Percentiles rank a stretch among this genome's conserved stretches.
These are phyloP conservation scores for Grifola frondosa DNA, from an alignment of 1,284 basidiomycete species.

Conservation along the genomic window DNA sequence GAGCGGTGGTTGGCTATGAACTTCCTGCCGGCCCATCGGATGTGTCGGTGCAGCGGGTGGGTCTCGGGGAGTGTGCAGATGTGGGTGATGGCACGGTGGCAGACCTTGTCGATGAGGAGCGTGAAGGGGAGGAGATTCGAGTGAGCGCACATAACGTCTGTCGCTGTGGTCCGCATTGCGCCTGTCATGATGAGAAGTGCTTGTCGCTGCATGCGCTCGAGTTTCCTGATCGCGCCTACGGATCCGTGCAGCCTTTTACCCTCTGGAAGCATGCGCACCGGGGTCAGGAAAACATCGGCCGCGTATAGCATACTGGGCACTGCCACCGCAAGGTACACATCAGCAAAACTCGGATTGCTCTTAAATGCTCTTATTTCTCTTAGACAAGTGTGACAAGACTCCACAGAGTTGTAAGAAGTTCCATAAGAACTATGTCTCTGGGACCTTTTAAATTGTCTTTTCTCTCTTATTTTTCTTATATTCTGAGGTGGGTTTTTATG, in stretches of 20 bases:
- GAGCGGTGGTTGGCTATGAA: slow-evolving; percentile 17
- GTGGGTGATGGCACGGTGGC: slow-evolving; percentile 28
- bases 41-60: slow-evolving; percentile 31
- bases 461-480: too few relatives aligned
- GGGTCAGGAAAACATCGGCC: slow-evolving; percentile 34
- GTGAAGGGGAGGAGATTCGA: slow-evolving; percentile 33
- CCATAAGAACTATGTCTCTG: too few relatives aligned
- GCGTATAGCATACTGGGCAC: slow-evolving; percentile 38
- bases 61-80: slow-evolving; percentile 31
- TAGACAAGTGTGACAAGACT: too few relatives aligned
- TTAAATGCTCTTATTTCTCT: too few relatives aligned
- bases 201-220: slow-evolving; percentile 31
- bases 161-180: slow-evolving; percentile 32
- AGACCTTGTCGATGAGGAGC: slow-evolving; percentile 24
- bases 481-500: too few relatives aligned
- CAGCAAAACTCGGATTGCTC: too few relatives aligned
- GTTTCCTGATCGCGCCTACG: not conserved
- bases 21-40: slow-evolving; percentile 9
- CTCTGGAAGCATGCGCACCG: slow-evolving; percentile 13
- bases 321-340: slow-evolving; percentile 31
- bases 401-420: too few relatives aligned
- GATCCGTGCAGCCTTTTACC: slow-evolving; percentile 14
- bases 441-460: too few relatives aligned
- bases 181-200: slow-evolving; percentile 36
- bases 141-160: slow-evolving; percentile 33